A percentile compares a stretch with the other conserved stretches of the same genome.
These are phyloP conservation scores for Gracilaria gracilis DNA, from an alignment of 23 red algal genomes.

Conservation along the genomic window DNA sequence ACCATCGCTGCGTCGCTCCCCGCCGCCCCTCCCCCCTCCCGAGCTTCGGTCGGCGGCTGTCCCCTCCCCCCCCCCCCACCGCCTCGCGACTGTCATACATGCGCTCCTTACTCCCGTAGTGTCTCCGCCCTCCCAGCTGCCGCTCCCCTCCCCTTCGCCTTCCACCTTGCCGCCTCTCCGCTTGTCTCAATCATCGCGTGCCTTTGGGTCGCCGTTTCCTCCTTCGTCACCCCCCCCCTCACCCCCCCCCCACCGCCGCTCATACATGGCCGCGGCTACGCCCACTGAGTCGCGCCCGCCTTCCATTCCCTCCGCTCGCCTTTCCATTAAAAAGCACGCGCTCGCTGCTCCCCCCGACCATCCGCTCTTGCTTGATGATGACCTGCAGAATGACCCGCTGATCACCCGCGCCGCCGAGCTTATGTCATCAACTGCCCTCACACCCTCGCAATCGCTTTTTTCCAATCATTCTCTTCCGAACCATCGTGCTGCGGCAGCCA, in stretches of 20 bases:
- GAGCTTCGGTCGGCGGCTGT: neutral
- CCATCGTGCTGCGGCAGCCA: neutral
- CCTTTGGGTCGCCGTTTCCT: no score
- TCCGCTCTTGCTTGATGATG: neutral
- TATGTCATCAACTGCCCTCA: neutral
- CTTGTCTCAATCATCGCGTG: neutral
- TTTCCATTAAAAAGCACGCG: neutral
- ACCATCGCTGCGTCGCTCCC: neutral
- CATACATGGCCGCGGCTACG: conserved; percentile 24
- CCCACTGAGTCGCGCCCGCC: neutral
- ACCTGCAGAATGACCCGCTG: neutral
- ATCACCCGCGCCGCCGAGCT: neutral
- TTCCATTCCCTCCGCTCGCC: neutral
- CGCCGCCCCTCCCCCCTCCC: neutral
- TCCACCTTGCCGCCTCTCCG: neutral
- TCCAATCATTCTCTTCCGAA: neutral
- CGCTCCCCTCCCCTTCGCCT: neutral
- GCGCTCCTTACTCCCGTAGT: no score
- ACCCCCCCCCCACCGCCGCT: neutral
- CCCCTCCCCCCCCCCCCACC: no score
- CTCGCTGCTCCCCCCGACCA: neutral
- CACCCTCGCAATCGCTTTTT: neutral
- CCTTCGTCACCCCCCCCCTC: neutral
- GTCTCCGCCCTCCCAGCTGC: neutral
- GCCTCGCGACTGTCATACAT: no score